Conservation (phyloP, 306 rosid species). For the Cicer cuneatum region DNA sequence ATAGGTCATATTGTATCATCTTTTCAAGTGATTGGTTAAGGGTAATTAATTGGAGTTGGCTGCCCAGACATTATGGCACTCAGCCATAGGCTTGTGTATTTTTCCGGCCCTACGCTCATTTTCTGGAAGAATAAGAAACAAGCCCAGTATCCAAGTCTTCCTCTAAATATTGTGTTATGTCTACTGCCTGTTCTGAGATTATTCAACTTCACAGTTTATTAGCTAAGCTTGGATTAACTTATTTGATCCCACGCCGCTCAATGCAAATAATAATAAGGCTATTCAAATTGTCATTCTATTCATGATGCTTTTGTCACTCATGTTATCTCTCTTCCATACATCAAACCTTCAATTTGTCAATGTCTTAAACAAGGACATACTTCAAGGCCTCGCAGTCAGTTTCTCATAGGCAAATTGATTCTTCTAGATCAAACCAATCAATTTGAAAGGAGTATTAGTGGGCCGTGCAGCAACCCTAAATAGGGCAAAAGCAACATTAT, state of each 20-base stretch:
- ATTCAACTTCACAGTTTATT: background rate
- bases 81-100: background rate
- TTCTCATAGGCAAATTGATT: constrained; percentile 1
- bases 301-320: background rate
- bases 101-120: background rate
- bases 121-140: background rate
- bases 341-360: constrained; percentile 13
- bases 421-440: background rate
- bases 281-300: background rate
- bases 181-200: constrained; percentile 1
- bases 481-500: background rate
- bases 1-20: background rate
- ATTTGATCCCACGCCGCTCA: background rate
- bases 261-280: constrained; percentile 1
- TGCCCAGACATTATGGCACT: background rate
- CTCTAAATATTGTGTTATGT: background rate
- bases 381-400: background rate
- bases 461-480: constrained; percentile 3
- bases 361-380: constrained; percentile 10
- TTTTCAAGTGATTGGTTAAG: background rate
- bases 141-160: background rate
- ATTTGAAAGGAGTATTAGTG: background rate
- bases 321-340: background rate
- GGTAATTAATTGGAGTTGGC: background rate
- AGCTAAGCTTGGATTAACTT: constrained; percentile 1